phyloP scores from a whole-genome alignment of 805 yeast species.

The Cyberlindnera xylosilytica region DNA sequence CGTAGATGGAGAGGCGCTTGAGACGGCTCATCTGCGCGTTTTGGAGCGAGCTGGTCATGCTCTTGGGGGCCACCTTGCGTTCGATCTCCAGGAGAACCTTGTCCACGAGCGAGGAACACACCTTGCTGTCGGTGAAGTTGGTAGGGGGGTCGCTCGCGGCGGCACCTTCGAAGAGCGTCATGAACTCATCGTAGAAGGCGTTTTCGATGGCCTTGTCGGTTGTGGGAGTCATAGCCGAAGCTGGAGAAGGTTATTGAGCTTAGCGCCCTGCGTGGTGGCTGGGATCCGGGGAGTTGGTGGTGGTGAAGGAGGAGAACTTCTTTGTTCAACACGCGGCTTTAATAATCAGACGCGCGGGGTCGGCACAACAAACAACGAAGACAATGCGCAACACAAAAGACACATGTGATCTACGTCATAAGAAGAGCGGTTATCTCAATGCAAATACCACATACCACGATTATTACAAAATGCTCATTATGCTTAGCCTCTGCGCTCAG shows the following conservation, averaged over 20 bases:
- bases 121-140: neutral
- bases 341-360: neutral
- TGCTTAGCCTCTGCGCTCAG: too few relatives aligned
- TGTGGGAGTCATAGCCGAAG: neutral
- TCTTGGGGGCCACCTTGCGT: neutral
- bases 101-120: neutral
- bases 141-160: neutral
- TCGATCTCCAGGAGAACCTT: neutral
- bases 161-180: neutral
- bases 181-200: neutral
- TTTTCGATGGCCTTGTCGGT: neutral
- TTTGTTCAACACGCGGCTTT: too few relatives aligned
- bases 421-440: too few relatives aligned
- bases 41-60: neutral
- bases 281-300: too few relatives aligned
- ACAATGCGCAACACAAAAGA: neutral
- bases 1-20: neutral
- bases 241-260: too few relatives aligned
- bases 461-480: too few relatives aligned
- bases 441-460: too few relatives aligned
- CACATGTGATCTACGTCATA: too few relatives aligned
- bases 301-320: too few relatives aligned
- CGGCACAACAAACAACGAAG: neutral
- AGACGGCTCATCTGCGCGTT: neutral
- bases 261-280: too few relatives aligned